Evolutionary conservation across 2,329 filamentous ascomycete genomes (phyloP).

Genomic region (Exophiala viscosa): DNA sequence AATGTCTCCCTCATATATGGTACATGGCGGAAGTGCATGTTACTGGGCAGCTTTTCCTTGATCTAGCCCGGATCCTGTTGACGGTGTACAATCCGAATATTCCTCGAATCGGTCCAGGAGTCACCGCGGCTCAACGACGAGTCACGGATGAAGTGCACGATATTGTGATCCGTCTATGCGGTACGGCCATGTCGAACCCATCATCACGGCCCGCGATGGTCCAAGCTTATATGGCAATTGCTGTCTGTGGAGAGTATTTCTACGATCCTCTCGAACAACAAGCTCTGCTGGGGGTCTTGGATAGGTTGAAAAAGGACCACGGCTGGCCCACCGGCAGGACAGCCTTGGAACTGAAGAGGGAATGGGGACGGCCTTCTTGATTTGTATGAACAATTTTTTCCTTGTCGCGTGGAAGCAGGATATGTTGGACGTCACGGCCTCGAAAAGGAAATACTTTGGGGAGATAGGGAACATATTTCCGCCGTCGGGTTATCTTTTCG

Average conservation of each 20-base stretch:
- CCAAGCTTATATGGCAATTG: slow-evolving; percentile 27
- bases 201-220: slow-evolving; percentile 56
- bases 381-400: neutral
- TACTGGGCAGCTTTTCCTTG: slow-evolving; percentile 27
- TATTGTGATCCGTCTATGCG: slow-evolving; percentile 54
- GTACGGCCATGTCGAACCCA: slow-evolving; percentile 56
- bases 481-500: too few species aligned
- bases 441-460: neutral
- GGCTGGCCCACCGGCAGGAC: slow-evolving; percentile 52
- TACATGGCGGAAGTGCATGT: slow-evolving; percentile 30
- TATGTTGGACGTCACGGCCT: neutral
- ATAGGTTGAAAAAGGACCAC: slow-evolving; percentile 50
- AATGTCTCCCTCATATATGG: slow-evolving; percentile 31
- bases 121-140: slow-evolving; percentile 11
- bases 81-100: slow-evolving; percentile 30
- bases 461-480: neutral
- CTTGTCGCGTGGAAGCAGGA: neutral
- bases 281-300: slow-evolving; percentile 21
- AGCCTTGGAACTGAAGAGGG: slow-evolving; percentile 45
- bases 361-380: slow-evolving; percentile 41
- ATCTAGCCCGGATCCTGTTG: slow-evolving; percentile 29
- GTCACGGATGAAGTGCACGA: slow-evolving; percentile 32
- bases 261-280: slow-evolving; percentile 21
- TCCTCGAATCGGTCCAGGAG: slow-evolving; percentile 29
- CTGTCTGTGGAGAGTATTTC: slow-evolving; percentile 26